These are phyloP conservation scores for Durio zibethinus DNA, from an alignment of 345 rosid genomes.

Conservation along the genomic window DNA sequence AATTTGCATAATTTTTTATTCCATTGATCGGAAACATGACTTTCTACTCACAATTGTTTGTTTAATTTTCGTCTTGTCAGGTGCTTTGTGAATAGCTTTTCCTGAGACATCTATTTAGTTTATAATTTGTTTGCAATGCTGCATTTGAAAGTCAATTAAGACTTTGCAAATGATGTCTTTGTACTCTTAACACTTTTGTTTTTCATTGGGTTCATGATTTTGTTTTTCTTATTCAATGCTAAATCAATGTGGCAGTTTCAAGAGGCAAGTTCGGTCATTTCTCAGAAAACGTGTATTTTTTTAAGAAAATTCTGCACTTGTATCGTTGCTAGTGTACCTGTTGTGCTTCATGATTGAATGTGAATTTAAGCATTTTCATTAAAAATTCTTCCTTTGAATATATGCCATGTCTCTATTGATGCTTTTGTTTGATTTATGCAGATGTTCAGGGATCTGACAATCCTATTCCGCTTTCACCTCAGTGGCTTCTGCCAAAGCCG, in stretches of 20 bases:
- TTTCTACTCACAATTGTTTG: neutral
- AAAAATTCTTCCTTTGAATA: slow-evolving; percentile 6
- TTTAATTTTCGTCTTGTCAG: neutral
- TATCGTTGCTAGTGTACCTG: neutral
- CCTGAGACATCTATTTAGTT: neutral
- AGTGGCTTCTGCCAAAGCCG: slow-evolving; percentile 93
- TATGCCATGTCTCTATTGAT: slow-evolving; percentile 17
- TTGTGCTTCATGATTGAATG: neutral
- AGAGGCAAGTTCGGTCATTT: neutral
- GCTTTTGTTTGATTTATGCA: slow-evolving; percentile 41
- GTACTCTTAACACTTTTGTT: no score
- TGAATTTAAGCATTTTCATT: neutral
- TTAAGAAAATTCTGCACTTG: neutral
- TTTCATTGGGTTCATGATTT: no score
- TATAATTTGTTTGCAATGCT: neutral
- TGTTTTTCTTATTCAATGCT: no score
- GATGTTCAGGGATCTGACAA: slow-evolving; percentile 74
- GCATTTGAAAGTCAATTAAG: neutral
- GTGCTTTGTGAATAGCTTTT: neutral
- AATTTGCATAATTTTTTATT: neutral
- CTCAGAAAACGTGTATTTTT: neutral
- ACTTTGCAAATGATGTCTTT: neutral
- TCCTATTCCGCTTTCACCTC: slow-evolving; percentile 91
- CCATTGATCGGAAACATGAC: neutral
- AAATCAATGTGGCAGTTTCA: neutral